Conservation (phyloP, 2,329 filamentous ascomycete genomes). For the Trichophyton rubrum region DNA sequence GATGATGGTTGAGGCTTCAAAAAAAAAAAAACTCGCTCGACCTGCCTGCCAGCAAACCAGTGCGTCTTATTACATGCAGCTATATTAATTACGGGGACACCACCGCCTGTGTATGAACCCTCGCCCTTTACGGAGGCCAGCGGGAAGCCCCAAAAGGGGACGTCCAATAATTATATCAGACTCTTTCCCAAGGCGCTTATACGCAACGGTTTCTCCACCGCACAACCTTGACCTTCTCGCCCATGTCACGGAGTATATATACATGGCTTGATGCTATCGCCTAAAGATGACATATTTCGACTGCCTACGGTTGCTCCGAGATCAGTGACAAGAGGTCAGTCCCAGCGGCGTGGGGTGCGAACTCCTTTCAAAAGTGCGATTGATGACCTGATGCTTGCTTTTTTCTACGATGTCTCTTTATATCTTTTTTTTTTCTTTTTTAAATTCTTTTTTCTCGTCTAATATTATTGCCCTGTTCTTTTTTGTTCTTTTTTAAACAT, state of each 20-base stretch:
- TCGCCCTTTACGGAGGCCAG: not conserved
- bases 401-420: not conserved
- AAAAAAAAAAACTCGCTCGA: not conserved
- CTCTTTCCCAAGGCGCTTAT: not conserved
- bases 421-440: not conserved
- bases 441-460: not conserved
- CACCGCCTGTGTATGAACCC: not conserved
- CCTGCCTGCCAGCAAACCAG: not conserved
- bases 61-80: constrained; percentile 1
- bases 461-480: not conserved
- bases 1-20: constrained; percentile 1
- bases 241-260: not conserved
- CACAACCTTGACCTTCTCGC: not conserved
- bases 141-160: not conserved
- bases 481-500: not conserved
- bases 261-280: not conserved
- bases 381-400: constrained; percentile 4
- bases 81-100: constrained; percentile 3
- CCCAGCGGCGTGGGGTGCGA: not conserved
- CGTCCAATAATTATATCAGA: not conserved
- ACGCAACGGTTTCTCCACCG: not conserved
- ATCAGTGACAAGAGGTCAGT: not conserved
- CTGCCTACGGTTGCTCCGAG: not conserved
- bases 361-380: not conserved
- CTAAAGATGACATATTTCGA: not conserved